Evolutionary conservation across 148 eudicot species (phyloP).

Genomic region (Beta vulgaris): DNA sequence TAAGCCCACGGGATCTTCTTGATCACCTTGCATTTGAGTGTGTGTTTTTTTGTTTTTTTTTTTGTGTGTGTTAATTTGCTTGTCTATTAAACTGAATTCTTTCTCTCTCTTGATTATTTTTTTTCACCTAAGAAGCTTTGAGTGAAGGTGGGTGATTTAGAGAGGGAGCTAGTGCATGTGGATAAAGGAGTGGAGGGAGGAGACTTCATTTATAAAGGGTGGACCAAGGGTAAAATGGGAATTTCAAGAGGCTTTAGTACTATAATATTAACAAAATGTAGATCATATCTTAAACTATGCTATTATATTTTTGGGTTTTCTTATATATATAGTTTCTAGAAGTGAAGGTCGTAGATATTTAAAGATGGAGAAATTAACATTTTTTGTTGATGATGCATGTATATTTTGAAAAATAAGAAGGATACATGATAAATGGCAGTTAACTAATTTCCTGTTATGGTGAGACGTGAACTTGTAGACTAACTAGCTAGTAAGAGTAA

Average conservation of each 20-base stretch:
- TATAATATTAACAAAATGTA: not conserved
- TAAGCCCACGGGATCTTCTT: constrained; percentile 38
- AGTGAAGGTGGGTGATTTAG: not conserved
- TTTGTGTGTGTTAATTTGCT: not conserved
- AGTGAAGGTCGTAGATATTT: not conserved
- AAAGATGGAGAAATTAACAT: not conserved
- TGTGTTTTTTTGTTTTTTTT: constrained; percentile 29
- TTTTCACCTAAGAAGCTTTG: not conserved
- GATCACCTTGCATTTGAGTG: constrained; percentile 38
- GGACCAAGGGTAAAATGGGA: constrained; percentile 7
- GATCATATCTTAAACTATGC: not conserved
- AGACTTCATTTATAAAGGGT: constrained; percentile 31
- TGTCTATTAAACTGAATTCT: not conserved
- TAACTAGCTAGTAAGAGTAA: not conserved
- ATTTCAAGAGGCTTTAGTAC: not conserved
- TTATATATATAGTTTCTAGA: not conserved
- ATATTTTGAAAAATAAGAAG: not conserved
- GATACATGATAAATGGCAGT: not conserved
- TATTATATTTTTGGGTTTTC: not conserved
- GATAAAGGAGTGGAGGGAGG: not conserved
- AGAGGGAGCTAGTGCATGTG: constrained; percentile 16
- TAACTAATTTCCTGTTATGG: not conserved
- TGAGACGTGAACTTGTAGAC: not conserved
- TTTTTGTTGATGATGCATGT: not conserved
- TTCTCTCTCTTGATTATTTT: not conserved